Percentiles rank a stretch among this genome's conserved stretches.
phyloP scores from a whole-genome alignment of 352 stramenopile species.

The Aphanomyces euteiches region DNA sequence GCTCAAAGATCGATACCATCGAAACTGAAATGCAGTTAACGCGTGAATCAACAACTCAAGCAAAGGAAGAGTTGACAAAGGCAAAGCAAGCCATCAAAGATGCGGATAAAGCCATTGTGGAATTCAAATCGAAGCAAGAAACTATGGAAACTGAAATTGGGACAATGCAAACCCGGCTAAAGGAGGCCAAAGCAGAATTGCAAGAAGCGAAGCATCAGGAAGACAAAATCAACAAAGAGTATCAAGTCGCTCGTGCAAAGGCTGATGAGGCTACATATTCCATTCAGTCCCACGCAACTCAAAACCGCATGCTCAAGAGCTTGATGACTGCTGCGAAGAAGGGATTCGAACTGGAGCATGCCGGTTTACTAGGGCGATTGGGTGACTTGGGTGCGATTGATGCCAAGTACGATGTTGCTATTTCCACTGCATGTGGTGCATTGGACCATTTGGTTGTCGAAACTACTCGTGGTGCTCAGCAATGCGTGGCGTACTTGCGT shows the following conservation, averaged over 20 bases:
- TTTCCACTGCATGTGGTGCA: slow-evolving; percentile 95
- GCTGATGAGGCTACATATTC: slow-evolving; percentile 70
- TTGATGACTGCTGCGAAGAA: slow-evolving; percentile 89
- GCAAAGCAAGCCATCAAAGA: slow-evolving; percentile 30
- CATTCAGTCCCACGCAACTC: slow-evolving; percentile 63
- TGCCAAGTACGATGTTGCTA: slow-evolving; percentile 95
- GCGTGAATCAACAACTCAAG: slow-evolving; percentile 63
- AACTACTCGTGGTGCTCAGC: slow-evolving; percentile 92
- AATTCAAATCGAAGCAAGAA: slow-evolving; percentile 33
- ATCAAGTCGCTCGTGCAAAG: slow-evolving; percentile 61
- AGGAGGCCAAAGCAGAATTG: slow-evolving; percentile 79
- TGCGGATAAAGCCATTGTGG: slow-evolving; percentile 68
- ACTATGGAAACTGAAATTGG: slow-evolving; percentile 40
- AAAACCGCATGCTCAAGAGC: slow-evolving; percentile 77
- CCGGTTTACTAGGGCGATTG: slow-evolving; percentile 93
- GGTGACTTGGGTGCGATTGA: slow-evolving; percentile 96
- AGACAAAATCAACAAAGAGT: slow-evolving; percentile 50
- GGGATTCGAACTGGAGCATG: slow-evolving; percentile 86
- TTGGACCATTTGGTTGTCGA: slow-evolving; percentile 98
- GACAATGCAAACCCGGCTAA: slow-evolving; percentile 65
- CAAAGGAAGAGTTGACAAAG: slow-evolving; percentile 31
- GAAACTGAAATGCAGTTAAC: slow-evolving; percentile 78
- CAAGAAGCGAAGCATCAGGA: slow-evolving; percentile 56
- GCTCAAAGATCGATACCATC: slow-evolving; percentile 73
- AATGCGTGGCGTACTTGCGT: slow-evolving; percentile 94